phyloP scores from a whole-genome alignment of 2,329 filamentous ascomycete genomes.

The Exophiala spinifera region DNA sequence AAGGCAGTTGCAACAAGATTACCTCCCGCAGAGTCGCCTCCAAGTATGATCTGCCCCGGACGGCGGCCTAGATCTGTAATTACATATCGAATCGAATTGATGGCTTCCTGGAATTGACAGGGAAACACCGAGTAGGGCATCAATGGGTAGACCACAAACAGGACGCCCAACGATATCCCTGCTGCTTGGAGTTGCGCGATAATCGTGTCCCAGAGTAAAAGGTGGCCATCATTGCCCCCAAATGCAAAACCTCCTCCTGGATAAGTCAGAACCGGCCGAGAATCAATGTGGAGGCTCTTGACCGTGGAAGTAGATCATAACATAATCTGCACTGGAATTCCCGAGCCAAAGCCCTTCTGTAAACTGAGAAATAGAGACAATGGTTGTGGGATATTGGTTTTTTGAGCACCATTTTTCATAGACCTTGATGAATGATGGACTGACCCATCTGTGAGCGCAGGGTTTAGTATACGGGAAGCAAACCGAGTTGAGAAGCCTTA shows the following conservation, averaged over 20 bases:
- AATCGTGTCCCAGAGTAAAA: constrained; percentile 20
- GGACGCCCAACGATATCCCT: constrained; percentile 47
- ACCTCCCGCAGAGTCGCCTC: constrained; percentile 44
- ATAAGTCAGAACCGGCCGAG: too few species aligned
- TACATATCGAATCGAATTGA: constrained; percentile 40
- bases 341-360: neutral
- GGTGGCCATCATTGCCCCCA: constrained; percentile 15
- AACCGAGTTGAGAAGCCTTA: too few species aligned
- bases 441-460: constrained; percentile 26
- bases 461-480: too few species aligned
- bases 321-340: too few species aligned
- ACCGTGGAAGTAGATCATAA: too few species aligned
- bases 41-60: constrained; percentile 37
- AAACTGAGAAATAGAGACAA: too few species aligned
- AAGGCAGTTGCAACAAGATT: constrained; percentile 34
- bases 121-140: constrained; percentile 43
- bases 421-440: constrained; percentile 12
- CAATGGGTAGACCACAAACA: constrained; percentile 59
- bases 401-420: constrained; percentile 20
- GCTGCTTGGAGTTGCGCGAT: constrained; percentile 6
- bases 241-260: constrained; percentile 22
- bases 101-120: constrained; percentile 42
- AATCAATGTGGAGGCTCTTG: too few species aligned
- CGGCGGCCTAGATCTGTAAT: constrained; percentile 33
- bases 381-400: too few species aligned